phyloP scores from a whole-genome alignment of 2,329 filamentous ascomycete genomes.

The Verruconis gallopava region DNA sequence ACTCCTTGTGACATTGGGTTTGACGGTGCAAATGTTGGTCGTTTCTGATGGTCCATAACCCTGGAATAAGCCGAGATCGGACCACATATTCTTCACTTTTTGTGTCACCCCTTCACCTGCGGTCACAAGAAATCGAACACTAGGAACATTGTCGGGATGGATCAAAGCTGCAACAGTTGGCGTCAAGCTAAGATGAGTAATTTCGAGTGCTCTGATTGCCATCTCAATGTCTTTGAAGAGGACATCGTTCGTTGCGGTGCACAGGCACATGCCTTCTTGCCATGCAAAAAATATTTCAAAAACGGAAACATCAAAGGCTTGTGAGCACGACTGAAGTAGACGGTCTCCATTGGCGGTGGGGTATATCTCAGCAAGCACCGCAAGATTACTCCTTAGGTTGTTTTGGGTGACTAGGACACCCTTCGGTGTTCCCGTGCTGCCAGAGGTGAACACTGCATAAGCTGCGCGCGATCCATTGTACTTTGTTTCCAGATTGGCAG shows the following conservation, averaged over 20 bases:
- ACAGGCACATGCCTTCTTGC: slow-evolving; percentile 65
- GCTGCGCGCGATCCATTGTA: slow-evolving; percentile 42
- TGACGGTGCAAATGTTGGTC: slow-evolving; percentile 76
- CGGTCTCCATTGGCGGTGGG: slow-evolving; percentile 41
- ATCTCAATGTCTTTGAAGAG: slow-evolving; percentile 60
- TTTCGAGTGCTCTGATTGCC: slow-evolving; percentile 46
- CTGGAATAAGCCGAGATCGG: slow-evolving; percentile 54
- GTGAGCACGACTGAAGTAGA: slow-evolving; percentile 72
- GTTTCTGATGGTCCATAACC: slow-evolving; percentile 73
- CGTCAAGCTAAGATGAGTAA: slow-evolving; percentile 76
- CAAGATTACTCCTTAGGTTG: slow-evolving; percentile 67
- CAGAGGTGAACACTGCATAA: slow-evolving; percentile 74
- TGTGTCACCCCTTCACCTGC: slow-evolving; percentile 70
- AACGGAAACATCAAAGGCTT: slow-evolving; percentile 75
- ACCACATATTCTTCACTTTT: slow-evolving; percentile 58
- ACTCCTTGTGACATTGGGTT: slow-evolving; percentile 40
- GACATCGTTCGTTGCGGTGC: slow-evolving; percentile 59
- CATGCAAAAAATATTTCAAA: slow-evolving; percentile 86
- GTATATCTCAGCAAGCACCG: slow-evolving; percentile 52
- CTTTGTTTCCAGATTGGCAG: slow-evolving; percentile 25
- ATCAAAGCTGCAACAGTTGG: slow-evolving; percentile 74
- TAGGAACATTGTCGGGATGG: slow-evolving; percentile 52
- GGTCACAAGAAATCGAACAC: slow-evolving; percentile 63
- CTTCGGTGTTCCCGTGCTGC: slow-evolving; percentile 69
- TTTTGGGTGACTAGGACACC: slow-evolving; percentile 65